Percentiles rank a stretch among this genome's conserved stretches.
Evolutionary conservation across 1,284 basidiomycete genomes (phyloP).

Genomic region (Cryptococcus hybrid): DNA sequence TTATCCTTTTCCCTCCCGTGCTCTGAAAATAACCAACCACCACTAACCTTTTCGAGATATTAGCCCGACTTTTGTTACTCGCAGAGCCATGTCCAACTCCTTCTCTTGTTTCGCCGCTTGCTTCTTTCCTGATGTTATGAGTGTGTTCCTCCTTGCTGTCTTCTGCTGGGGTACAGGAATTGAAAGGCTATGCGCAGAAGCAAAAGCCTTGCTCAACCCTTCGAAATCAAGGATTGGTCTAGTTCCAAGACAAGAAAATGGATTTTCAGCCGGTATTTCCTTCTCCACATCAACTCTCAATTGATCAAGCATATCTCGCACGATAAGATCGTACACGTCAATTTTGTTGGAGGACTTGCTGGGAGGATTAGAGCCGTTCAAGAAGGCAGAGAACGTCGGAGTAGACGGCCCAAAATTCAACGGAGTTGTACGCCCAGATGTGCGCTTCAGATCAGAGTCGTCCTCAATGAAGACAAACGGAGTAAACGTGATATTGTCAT

Average conservation of each 20-base stretch:
- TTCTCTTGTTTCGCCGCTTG: neutral
- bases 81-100: conserved; percentile 54
- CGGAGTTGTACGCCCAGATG: conserved; percentile 53
- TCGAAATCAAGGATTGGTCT: conserved; percentile 66
- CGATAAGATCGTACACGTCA: conserved; percentile 90
- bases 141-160: conserved; percentile 3
- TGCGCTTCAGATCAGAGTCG: conserved; percentile 62
- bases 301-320: conserved; percentile 67
- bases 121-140: conserved; percentile 8
- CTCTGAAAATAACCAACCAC: too few species aligned
- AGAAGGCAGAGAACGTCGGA: conserved; percentile 12
- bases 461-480: conserved; percentile 97
- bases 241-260: conserved; percentile 74
- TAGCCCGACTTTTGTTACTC: conserved; percentile 77
- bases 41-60: conserved; percentile 68
- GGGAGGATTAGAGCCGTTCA: conserved; percentile 6
- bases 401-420: conserved; percentile 49
- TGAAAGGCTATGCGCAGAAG: conserved; percentile 55
- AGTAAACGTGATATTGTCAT: conserved; percentile 92
- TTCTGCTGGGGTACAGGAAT: conserved; percentile 8
- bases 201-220: conserved; percentile 67
- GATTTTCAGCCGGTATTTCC: conserved; percentile 64
- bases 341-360: conserved; percentile 61
- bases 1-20: neutral
- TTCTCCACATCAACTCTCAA: conserved; percentile 72